A percentile compares a stretch with the other conserved stretches of the same genome.
phyloP scores from a whole-genome alignment of 768 basidiomycete species.

The Trametes maxima region DNA sequence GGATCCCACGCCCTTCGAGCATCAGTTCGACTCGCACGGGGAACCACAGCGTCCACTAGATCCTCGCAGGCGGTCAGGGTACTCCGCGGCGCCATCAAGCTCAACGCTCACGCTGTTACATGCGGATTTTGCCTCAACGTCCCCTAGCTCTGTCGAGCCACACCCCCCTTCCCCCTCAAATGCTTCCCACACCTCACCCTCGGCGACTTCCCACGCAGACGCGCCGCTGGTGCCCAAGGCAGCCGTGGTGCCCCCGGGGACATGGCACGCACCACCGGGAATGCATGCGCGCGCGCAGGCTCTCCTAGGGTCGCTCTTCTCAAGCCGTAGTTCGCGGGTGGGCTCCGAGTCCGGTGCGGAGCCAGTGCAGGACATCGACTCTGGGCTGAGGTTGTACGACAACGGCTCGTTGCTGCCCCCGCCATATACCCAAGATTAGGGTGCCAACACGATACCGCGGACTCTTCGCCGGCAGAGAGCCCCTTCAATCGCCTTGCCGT shows the following conservation, averaged over 20 bases:
- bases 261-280: constrained; percentile 4
- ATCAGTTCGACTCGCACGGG: no score
- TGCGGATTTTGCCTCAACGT: no score
- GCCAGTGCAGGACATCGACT: constrained; percentile 3
- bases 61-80: no score
- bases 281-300: background rate
- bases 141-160: no score
- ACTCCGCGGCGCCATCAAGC: no score
- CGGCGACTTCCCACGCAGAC: background rate
- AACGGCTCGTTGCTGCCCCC: background rate
- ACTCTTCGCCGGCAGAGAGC: background rate
- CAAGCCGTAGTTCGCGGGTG: background rate
- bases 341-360: background rate
- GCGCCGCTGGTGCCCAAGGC: background rate
- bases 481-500: no score
- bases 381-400: background rate
- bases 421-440: constrained; percentile 4
- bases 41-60: no score
- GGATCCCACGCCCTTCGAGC: no score
- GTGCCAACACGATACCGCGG: background rate
- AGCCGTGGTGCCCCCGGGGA: background rate
- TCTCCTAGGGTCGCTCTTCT: background rate
- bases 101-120: no score
- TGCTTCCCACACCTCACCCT: background rate
- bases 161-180: background rate